phyloP scores from a whole-genome alignment of 2,329 filamentous ascomycete genomes.

The Penicillium sp. region DNA sequence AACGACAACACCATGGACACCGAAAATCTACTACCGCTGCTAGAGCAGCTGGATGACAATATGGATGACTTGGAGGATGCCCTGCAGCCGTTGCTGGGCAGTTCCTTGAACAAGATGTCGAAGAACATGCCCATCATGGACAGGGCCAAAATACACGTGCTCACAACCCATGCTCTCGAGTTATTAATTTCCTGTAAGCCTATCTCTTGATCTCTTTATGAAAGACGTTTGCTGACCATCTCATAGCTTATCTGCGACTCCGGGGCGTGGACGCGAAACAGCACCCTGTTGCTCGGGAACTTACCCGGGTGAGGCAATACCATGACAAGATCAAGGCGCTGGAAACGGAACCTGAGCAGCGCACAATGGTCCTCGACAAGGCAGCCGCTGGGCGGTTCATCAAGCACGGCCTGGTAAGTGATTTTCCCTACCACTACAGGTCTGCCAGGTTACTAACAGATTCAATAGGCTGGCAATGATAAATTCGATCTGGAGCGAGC shows the following conservation, averaged over 20 bases:
- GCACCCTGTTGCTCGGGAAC: slow-evolving; percentile 82
- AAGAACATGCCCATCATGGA: slow-evolving; percentile 87
- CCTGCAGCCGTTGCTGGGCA: slow-evolving; percentile 71
- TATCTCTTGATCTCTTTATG: not conserved
- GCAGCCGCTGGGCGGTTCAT: slow-evolving; percentile 80
- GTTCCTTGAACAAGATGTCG: slow-evolving; percentile 66
- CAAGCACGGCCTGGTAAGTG: slow-evolving; percentile 71
- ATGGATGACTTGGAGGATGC: slow-evolving; percentile 76
- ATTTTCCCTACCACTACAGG: not conserved
- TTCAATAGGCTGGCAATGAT: slow-evolving; percentile 49
- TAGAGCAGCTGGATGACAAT: slow-evolving; percentile 74
- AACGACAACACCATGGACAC: slow-evolving; percentile 51
- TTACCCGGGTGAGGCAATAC: slow-evolving; percentile 85
- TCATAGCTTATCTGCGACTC: slow-evolving; percentile 71
- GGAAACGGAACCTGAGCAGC: slow-evolving; percentile 64
- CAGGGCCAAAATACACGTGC: slow-evolving; percentile 90
- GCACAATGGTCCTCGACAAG: slow-evolving; percentile 67
- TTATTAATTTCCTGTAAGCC: slow-evolving; percentile 79
- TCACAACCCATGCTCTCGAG: slow-evolving; percentile 85
- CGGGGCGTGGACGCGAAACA: slow-evolving; percentile 79
- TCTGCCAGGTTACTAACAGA: slow-evolving; percentile 18
- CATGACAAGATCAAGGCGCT: slow-evolving; percentile 85
- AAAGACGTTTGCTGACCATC: not conserved
- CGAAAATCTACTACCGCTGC: slow-evolving; percentile 63
- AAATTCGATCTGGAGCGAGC: slow-evolving; percentile 54